Conservation (phyloP, 257 asterid species). For the Salvia rosmarinus region DNA sequence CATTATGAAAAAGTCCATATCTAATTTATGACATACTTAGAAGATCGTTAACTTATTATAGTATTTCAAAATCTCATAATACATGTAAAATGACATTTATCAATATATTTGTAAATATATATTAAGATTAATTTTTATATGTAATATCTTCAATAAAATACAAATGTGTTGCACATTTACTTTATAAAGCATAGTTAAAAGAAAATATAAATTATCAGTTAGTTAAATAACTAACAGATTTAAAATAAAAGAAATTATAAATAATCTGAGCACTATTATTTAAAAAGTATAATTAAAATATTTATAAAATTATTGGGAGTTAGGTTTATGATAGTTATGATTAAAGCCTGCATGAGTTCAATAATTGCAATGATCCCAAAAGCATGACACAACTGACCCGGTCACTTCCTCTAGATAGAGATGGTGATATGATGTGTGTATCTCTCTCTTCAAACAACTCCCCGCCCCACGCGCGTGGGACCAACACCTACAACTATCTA, state of each 20-base stretch:
- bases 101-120: neutral
- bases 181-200: neutral
- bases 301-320: slow-evolving; percentile 12
- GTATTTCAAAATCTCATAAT: neutral
- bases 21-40: neutral
- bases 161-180: neutral
- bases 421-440: slow-evolving; percentile 25
- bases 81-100: no score
- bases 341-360: slow-evolving; percentile 75
- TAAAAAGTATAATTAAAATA: neutral
- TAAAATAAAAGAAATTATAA: no score
- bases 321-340: slow-evolving; percentile 43
- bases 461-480: slow-evolving; percentile 27
- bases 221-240: no score
- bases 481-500: neutral
- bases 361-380: slow-evolving; percentile 86
- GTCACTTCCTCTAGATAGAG: slow-evolving; percentile 38
- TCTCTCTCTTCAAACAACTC: neutral
- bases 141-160: no score
- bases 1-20: no score
- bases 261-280: no score
- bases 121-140: neutral
- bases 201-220: neutral
- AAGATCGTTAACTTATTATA: neutral
- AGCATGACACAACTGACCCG: slow-evolving; percentile 72